phyloP scores from a whole-genome alignment of 306 rosid species.

The Prosopis cineraria region DNA sequence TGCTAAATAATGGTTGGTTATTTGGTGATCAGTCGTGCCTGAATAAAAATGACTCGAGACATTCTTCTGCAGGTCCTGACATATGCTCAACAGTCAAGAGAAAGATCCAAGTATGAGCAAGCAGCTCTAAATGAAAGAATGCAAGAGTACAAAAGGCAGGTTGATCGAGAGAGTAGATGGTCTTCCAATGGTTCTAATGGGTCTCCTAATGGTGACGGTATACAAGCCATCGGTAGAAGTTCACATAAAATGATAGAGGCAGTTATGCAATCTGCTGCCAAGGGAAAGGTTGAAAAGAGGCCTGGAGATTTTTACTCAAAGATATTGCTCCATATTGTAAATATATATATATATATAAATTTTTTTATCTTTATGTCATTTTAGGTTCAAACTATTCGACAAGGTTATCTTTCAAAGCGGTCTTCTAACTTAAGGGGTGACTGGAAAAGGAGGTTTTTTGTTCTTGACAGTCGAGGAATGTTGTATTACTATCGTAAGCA shows the following conservation, averaged over 20 bases:
- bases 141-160: conserved; percentile 96
- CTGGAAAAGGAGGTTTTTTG: conserved; percentile 99
- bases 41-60: conserved; percentile 31
- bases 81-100: conserved; percentile 98
- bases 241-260: conserved; percentile 99
- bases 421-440: conserved; percentile 97
- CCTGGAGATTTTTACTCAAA: conserved; percentile 24
- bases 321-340: conserved; percentile 14
- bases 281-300: conserved; percentile 79
- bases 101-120: conserved; percentile 97
- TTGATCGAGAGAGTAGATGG: conserved; percentile 98
- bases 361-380: conserved; percentile 22
- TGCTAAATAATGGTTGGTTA: conserved; percentile 19
- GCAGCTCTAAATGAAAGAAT: conserved; percentile 98
- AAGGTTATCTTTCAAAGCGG: conserved; percentile 99
- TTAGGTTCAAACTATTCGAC: conserved; percentile 99
- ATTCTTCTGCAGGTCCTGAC: conserved; percentile 81
- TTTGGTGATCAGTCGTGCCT: neutral
- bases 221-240: conserved; percentile 99
- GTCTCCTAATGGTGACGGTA: conserved; percentile 98
- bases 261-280: conserved; percentile 98
- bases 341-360: neutral
- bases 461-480: conserved; percentile 99
- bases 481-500: conserved; percentile 97
- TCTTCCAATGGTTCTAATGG: conserved; percentile 89